Percentiles rank a stretch among this genome's conserved stretches.
Evolutionary conservation across 306 rosid genomes (phyloP).

Genomic region (Heteromeles arbutifolia): DNA sequence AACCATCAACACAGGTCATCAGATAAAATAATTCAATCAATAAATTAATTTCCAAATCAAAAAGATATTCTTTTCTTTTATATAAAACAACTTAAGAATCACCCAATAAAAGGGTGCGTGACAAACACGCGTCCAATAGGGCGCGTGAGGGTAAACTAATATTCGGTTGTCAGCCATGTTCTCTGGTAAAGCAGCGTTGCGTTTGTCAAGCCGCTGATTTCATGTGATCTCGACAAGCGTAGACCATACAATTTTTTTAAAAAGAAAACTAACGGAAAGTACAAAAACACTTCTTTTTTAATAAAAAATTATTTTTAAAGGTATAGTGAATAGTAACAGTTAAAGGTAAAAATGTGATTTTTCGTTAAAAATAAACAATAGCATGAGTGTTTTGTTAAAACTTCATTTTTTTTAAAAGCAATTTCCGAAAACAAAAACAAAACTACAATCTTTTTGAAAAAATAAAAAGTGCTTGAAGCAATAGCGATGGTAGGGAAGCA

Average conservation of each 20-base stretch:
- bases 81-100: not conserved
- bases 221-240: conserved; percentile 18
- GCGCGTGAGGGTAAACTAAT: conserved; percentile 3
- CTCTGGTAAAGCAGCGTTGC: conserved; percentile 18
- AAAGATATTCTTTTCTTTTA: not conserved
- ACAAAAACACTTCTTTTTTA: too few relatives aligned
- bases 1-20: not conserved
- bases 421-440: not conserved
- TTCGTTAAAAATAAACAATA: too few relatives aligned
- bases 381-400: too few relatives aligned
- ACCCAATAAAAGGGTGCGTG: not conserved
- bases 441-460: too few relatives aligned
- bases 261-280: too few relatives aligned
- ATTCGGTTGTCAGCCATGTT: conserved; percentile 25
- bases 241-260: not conserved
- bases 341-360: too few relatives aligned
- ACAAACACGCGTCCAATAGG: not conserved
- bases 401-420: not conserved
- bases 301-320: too few relatives aligned
- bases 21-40: not conserved
- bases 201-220: conserved; percentile 31
- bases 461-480: not conserved
- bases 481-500: not conserved
- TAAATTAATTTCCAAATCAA: not conserved
- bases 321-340: too few relatives aligned